A percentile compares a stretch with the other conserved stretches of the same genome.
These are phyloP conservation scores for Diatrype stigma DNA, from an alignment of 2,329 filamentous ascomycete genomes.

Conservation along the genomic window DNA sequence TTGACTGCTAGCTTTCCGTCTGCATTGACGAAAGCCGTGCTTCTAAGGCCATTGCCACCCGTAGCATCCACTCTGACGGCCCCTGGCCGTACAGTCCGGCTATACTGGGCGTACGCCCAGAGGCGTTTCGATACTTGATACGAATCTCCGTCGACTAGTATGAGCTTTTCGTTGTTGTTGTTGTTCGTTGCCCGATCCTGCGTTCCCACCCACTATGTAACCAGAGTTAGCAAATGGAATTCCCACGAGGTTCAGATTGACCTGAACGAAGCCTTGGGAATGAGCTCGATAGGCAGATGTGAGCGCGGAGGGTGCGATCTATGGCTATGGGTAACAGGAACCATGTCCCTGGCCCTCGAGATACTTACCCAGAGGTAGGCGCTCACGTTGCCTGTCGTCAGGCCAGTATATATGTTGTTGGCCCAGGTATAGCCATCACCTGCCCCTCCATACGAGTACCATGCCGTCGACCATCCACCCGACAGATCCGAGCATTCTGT, in stretches of 20 bases:
- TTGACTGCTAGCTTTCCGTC: slow-evolving; percentile 28
- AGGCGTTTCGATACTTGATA: slow-evolving; percentile 17
- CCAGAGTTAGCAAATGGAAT: not conserved
- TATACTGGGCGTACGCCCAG: slow-evolving; percentile 28
- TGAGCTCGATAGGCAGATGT: not conserved
- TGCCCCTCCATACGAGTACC: slow-evolving; percentile 35
- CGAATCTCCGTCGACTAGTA: slow-evolving; percentile 15
- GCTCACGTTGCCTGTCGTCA: slow-evolving; percentile 38
- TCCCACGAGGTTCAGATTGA: not conserved
- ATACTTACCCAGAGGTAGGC: slow-evolving; percentile 38
- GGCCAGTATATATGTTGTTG: slow-evolving; percentile 38
- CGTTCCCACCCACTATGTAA: slow-evolving; percentile 16
- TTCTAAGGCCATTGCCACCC: slow-evolving; percentile 10
- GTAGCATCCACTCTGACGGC: slow-evolving; percentile 22
- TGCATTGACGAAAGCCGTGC: slow-evolving; percentile 26
- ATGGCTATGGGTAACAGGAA: too few relatives aligned
- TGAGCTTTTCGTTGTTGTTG: slow-evolving; percentile 24
- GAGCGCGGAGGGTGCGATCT: slow-evolving; percentile 25
- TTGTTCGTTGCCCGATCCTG: slow-evolving; percentile 16
- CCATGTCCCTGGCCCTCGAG: not conserved
- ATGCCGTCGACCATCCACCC: slow-evolving; percentile 34
- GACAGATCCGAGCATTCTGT: slow-evolving; percentile 44
- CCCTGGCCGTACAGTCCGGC: slow-evolving; percentile 25
- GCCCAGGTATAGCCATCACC: slow-evolving; percentile 46
- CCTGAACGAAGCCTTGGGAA: not conserved